Conservation (phyloP, 2,329 filamentous ascomycete species). For the Colletotrichum ledebouriae region DNA sequence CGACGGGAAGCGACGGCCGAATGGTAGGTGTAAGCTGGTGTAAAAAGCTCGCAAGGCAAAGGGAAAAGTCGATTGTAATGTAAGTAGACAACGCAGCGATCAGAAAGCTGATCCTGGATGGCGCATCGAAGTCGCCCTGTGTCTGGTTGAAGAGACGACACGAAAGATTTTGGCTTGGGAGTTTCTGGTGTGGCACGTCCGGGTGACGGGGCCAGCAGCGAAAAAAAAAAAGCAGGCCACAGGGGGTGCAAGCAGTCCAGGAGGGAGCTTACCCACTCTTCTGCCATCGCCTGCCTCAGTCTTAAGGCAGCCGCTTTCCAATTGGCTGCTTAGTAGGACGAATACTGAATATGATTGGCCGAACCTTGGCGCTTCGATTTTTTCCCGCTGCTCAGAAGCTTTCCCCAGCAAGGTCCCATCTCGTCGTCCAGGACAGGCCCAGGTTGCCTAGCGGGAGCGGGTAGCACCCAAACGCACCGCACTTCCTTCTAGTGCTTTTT, state of each 20-base stretch:
- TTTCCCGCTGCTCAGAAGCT: conserved; percentile 1
- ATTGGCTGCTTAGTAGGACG: conserved; percentile 13
- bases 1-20: conserved; percentile 25
- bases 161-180: conserved; percentile 39
- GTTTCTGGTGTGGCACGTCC: conserved; percentile 41
- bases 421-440: conserved; percentile 18
- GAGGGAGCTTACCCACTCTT: conserved; percentile 13
- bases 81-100: conserved; percentile 35
- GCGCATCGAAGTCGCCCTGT: conserved; percentile 38
- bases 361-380: conserved; percentile 27
- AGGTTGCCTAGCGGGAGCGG: not conserved
- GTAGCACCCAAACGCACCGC: too few relatives aligned
- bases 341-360: conserved; percentile 19
- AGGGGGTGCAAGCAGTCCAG: conserved; percentile 27
- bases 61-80: conserved; percentile 16
- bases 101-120: conserved; percentile 39
- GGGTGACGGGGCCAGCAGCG: conserved; percentile 31
- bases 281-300: conserved; percentile 25
- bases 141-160: conserved; percentile 30
- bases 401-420: not conserved
- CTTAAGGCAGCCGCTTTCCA: conserved; percentile 27
- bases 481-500: too few relatives aligned
- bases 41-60: conserved; percentile 1
- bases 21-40: not conserved
- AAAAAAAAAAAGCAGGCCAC: conserved; percentile 24